phyloP scores from a whole-genome alignment of 768 basidiomycete genomes.

The Russula sp. region DNA sequence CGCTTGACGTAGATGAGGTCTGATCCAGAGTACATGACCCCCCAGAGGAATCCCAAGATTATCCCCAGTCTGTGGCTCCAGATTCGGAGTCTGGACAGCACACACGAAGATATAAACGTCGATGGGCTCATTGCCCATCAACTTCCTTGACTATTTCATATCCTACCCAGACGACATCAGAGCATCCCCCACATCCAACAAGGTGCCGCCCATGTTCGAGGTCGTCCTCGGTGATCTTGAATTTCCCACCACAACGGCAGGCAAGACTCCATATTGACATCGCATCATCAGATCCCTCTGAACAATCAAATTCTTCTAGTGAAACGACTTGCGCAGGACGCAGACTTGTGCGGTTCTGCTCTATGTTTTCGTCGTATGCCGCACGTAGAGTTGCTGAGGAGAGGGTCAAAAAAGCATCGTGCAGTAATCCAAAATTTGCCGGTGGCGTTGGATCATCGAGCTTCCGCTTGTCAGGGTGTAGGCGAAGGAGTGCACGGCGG shows the following conservation, averaged over 20 bases:
- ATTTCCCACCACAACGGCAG: slow-evolving; percentile 72
- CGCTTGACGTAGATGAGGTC: neutral
- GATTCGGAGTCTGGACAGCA: neutral
- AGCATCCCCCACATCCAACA: slow-evolving; percentile 67
- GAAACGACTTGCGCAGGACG: slow-evolving; percentile 77
- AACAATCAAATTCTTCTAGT: slow-evolving; percentile 55
- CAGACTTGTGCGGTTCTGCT: slow-evolving; percentile 33
- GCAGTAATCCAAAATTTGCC: slow-evolving; percentile 46
- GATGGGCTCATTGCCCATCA: neutral
- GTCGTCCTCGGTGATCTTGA: slow-evolving; percentile 48
- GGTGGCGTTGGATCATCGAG: neutral
- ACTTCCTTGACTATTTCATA: slow-evolving; percentile 50
- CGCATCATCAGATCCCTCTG: slow-evolving; percentile 33
- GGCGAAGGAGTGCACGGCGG: slow-evolving; percentile 54
- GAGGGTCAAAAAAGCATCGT: slow-evolving; percentile 62
- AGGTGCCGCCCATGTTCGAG: slow-evolving; percentile 72
- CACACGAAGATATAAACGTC: neutral
- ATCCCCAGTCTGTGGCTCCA: neutral
- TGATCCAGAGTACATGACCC: neutral
- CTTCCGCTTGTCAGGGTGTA: slow-evolving; percentile 56
- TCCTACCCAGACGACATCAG: slow-evolving; percentile 82
- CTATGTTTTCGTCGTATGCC: slow-evolving; percentile 41
- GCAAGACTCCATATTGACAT: slow-evolving; percentile 45
- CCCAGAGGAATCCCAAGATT: no score
- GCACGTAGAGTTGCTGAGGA: slow-evolving; percentile 44